Base-by-base conservation (phyloP, 352 stramenopile genomes). In the Globisporangium nagaii region DNA sequence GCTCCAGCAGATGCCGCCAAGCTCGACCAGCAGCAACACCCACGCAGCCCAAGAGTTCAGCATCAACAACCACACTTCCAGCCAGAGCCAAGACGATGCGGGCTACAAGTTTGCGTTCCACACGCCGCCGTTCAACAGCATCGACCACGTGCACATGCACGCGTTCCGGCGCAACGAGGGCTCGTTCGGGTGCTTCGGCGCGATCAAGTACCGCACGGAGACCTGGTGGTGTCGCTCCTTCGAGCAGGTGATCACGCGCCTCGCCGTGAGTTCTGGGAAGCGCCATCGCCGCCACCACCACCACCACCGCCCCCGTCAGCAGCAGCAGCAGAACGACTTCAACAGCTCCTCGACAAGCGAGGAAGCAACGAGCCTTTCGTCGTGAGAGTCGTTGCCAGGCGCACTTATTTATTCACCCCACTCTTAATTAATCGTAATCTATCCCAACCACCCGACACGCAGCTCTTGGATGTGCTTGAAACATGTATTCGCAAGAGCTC, bases 121-220 rank as follows among this genome's bases (percentile, higher is more conserved):
- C 62, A 83, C 73, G 20, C 84, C 84, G 10, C 84, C 84, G 17
- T 95, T 95, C 63, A 95, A 95, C 71, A 91, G 79, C 61, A 95
- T 95, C 60, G 84, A 95, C 63, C 84, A 95, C 63, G 80, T 95
- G 36, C 84, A 95, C 73, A 93, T 95, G 82, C 84, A 95, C 65
- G 82, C 81, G 17, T 93, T 95, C 53, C 75, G 73, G 15, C 77
- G 66, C 40, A 68, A 70, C 53, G 71, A 78, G 15, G 60, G 81
- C 39, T 65, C 73, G 24, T 81, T 88, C 36, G 75, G 80, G 25
- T 84, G 70, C 47, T 65, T 91, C 8, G 78, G 79, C 12, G 70
- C 75, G 12, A 88, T 94, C 58, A 94, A 94, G 69, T 94, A 91
- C 65, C 75, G 74, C 45, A 94, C 82, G 1, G 76, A 85, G 49